Evolutionary conservation across 139 green algal genomes (phyloP), one percentile per base, ranked within the genome.

Genomic region (Medakamo hakoo): DNA sequence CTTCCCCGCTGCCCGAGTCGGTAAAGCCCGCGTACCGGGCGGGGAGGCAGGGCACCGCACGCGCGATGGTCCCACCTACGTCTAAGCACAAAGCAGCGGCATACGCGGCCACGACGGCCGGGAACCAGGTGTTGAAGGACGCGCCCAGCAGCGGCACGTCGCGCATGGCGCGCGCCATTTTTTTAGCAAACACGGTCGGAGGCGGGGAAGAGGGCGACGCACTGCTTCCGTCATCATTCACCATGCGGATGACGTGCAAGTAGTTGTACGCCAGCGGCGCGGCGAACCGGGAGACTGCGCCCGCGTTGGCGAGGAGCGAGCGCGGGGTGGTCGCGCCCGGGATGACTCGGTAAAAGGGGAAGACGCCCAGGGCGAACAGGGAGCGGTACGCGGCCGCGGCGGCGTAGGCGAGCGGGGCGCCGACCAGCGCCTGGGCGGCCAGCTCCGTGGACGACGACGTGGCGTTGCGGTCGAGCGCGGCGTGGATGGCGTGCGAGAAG

Each of bases 241-340:
- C 78, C 76, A 77, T 75, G 29, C 71, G 63, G 28, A 81, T 67
- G 56, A 83, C 76, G 49, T 81, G 73, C 30, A 81, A 59, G 63
- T 73, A 83, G 69, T 78, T 98, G 81, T 88, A 97, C 63, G 77
- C 88, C 19, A 95, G 83, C 29, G 92, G 87, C 1, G 92, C 83
- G 2, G 89, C 86, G 69, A 96, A 97, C 29, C 91, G 82, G 64
- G 78, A 89, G 70, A 91, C 83, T 59, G 91, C 78, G 25, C 67
- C 72, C 52, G 78, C 79, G 70, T 90, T 89, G 9, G 63, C 58
- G 40, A 78, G 66, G 48, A 72, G 63, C 3, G 63, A 72, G 58
- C 55, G 30, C 29, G 73, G 57, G 69, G 81, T 74, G 29, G 86
- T 90, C 60, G 80, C 74, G n/a, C 61, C 24, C 1, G 83, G 76